A percentile compares a stretch with the other conserved stretches of the same genome.
Evolutionary conservation across 2,329 filamentous ascomycete species (phyloP).

Genomic region (Reticulascus tulasneorum): DNA sequence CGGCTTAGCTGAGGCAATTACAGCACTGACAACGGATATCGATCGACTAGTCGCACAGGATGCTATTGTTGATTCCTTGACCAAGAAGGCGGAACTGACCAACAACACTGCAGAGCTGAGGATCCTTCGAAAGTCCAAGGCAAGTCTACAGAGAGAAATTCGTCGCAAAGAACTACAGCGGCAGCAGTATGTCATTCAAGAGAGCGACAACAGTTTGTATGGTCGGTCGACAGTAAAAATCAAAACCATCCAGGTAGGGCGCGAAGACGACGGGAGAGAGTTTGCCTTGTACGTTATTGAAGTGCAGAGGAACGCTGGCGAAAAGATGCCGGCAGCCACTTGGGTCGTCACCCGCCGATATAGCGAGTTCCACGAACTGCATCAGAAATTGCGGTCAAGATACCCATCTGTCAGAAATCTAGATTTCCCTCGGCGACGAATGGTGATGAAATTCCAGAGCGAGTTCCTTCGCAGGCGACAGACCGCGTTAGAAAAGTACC

Average conservation of each 20-base stretch:
- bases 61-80: conserved; percentile 84
- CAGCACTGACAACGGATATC: conserved; percentile 82
- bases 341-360: conserved; percentile 93
- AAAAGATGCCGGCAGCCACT: conserved; percentile 93
- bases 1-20: conserved; percentile 88
- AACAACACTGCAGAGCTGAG: conserved; percentile 93
- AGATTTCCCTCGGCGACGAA: conserved; percentile 85
- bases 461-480: conserved; percentile 92
- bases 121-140: conserved; percentile 89
- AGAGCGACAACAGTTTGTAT: conserved; percentile 95
- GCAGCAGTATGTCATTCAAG: conserved; percentile 95
- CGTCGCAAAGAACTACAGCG: conserved; percentile 90
- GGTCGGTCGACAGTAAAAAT: conserved; percentile 87
- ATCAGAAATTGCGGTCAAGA: conserved; percentile 78
- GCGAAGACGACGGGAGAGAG: conserved; percentile 87
- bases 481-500: conserved; percentile 77
- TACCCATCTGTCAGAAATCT: conserved; percentile 86
- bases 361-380: conserved; percentile 93
- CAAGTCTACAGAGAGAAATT: conserved; percentile 88
- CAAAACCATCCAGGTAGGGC: conserved; percentile 87
- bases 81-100: conserved; percentile 90
- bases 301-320: conserved; percentile 82
- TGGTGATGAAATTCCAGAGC: conserved; percentile 94
- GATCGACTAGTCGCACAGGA: conserved; percentile 85
- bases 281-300: conserved; percentile 93